These are phyloP conservation scores for Ajuga chamaepitys DNA, from an alignment of 257 asterid genomes.

Conservation along the genomic window DNA sequence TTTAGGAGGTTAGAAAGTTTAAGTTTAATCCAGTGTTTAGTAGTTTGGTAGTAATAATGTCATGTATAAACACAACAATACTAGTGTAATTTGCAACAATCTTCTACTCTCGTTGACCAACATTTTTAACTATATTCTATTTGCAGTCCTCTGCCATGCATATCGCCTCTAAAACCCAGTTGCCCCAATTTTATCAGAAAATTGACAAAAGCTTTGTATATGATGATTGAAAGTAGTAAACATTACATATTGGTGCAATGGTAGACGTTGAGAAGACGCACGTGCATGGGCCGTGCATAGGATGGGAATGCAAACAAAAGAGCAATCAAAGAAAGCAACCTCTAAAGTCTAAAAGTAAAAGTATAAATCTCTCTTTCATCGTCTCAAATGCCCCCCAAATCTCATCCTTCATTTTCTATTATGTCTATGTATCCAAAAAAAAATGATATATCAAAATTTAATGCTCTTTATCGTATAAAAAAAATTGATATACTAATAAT, in stretches of 20 bases:
- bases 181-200: neutral
- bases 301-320: neutral
- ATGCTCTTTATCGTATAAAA: no score
- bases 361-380: conserved; percentile 13
- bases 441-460: no score
- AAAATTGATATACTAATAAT: no score
- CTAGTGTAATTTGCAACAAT: conserved; percentile 10
- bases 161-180: neutral
- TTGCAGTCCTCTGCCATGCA: neutral
- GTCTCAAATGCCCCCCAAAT: conserved; percentile 11
- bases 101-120: neutral
- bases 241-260: no score
- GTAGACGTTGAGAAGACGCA: no score
- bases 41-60: conserved; percentile 17
- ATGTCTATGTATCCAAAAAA: no score
- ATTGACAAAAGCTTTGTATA: no score
- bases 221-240: no score
- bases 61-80: conserved; percentile 27
- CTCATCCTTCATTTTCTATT: no score
- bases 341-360: neutral
- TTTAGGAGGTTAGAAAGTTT: conserved; percentile 9
- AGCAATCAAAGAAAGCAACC: neutral
- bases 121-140: no score
- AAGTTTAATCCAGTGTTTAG: neutral
- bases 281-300: conserved; percentile 15